These are phyloP conservation scores for Xylariaceae sp. DNA, from an alignment of 2,329 filamentous ascomycete genomes.

Conservation along the genomic window DNA sequence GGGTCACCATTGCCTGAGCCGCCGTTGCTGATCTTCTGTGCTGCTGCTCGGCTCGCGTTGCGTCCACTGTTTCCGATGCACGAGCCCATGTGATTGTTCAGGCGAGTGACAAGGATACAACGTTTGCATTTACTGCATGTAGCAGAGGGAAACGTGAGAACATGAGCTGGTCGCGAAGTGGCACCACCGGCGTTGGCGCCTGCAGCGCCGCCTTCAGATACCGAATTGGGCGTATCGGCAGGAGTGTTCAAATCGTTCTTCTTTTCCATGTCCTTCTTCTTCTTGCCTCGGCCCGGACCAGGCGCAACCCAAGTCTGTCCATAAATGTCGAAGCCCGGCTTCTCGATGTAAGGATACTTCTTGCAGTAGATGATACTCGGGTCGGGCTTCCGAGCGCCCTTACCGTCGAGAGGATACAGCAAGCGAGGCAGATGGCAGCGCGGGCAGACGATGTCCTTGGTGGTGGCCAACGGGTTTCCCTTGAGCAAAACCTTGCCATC, in stretches of 20 bases:
- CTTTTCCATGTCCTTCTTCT: slow-evolving; percentile 72
- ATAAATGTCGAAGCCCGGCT: slow-evolving; percentile 73
- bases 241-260: slow-evolving; percentile 39
- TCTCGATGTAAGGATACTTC: slow-evolving; percentile 70
- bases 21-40: slow-evolving; percentile 58
- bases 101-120: slow-evolving; percentile 58
- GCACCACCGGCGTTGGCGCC: slow-evolving; percentile 28
- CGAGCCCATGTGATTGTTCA: slow-evolving; percentile 65
- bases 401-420: slow-evolving; percentile 66
- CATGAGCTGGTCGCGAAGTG: slow-evolving; percentile 48
- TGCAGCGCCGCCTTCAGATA: slow-evolving; percentile 41
- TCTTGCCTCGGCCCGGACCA: slow-evolving; percentile 65
- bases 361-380: slow-evolving; percentile 72
- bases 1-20: slow-evolving; percentile 45
- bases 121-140: slow-evolving; percentile 64
- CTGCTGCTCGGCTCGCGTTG: slow-evolving; percentile 56
- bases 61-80: slow-evolving; percentile 62
- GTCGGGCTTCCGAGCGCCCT: slow-evolving; percentile 59
- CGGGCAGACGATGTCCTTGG: slow-evolving; percentile 65
- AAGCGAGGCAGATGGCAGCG: slow-evolving; percentile 70
- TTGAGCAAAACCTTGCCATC: slow-evolving; percentile 64
- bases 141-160: slow-evolving; percentile 59
- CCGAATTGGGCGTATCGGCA: slow-evolving; percentile 40
- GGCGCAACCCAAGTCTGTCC: slow-evolving; percentile 75
- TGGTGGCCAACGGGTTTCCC: slow-evolving; percentile 67